These are phyloP conservation scores for Phaeosphaeriaceae sp. DNA, from an alignment of 2,329 filamentous ascomycete genomes.

Conservation along the genomic window DNA sequence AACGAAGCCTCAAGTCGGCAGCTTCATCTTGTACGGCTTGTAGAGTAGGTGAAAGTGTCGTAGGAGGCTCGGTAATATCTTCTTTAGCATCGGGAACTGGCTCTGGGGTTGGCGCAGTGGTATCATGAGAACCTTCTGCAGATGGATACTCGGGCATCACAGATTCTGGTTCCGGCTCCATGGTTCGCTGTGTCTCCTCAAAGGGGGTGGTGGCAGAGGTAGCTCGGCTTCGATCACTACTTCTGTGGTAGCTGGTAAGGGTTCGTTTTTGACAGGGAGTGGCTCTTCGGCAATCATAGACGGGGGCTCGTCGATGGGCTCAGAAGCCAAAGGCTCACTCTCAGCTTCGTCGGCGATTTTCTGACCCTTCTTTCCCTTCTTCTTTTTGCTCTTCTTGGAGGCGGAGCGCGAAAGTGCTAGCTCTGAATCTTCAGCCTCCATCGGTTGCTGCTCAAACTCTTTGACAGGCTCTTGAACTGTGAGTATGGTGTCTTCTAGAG, in stretches of 20 bases:
- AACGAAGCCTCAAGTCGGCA: conserved; percentile 32
- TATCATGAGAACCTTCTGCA: conserved; percentile 3
- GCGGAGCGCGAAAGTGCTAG: conserved; percentile 16
- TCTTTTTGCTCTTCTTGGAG: conserved; percentile 40
- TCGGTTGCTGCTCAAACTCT: not conserved
- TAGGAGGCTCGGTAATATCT: not conserved
- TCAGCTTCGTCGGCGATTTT: conserved; percentile 13
- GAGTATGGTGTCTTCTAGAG: not conserved
- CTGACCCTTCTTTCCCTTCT: conserved; percentile 29
- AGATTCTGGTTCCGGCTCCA: not conserved
- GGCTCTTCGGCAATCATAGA: conserved; percentile 4
- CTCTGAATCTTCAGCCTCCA: conserved; percentile 7
- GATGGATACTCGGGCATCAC: not conserved
- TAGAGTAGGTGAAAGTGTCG: conserved; percentile 31
- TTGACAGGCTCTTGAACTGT: not conserved
- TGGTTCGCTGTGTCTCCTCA: not conserved
- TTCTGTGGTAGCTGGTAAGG: conserved; percentile 1
- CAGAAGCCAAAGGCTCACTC: not conserved
- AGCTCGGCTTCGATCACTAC: conserved; percentile 1
- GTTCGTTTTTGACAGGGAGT: not conserved
- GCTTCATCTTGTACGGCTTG: conserved; percentile 35
- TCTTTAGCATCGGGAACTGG: not conserved
- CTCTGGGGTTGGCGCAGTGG: conserved; percentile 4
- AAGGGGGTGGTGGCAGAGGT: conserved; percentile 3
- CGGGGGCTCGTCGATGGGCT: conserved; percentile 5